Conservation (phyloP, 2,329 filamentous ascomycete genomes). For the Emericellopsis atlantica region DNA sequence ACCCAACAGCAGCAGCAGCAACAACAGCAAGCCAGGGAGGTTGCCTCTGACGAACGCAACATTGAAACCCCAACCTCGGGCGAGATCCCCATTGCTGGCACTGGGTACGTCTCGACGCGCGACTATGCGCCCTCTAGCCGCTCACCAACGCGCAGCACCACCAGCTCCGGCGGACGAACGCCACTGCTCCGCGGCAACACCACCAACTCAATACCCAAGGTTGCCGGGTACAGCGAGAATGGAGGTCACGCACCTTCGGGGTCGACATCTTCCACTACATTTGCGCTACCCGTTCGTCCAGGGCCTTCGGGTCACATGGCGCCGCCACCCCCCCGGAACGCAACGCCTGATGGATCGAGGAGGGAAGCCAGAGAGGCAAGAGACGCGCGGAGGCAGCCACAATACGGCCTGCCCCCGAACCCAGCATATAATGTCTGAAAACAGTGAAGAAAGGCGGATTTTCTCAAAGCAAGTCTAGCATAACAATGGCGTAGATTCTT, state of each 20-base stretch:
- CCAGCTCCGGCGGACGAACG: slow-evolving; percentile 27
- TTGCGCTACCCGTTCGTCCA: slow-evolving; percentile 52
- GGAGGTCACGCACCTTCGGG: slow-evolving; percentile 15
- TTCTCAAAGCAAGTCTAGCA: no score
- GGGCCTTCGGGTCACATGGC: slow-evolving; percentile 46
- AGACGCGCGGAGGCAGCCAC: slow-evolving; percentile 13
- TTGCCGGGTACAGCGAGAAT: slow-evolving; percentile 22
- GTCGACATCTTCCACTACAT: slow-evolving; percentile 22
- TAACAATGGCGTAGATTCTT: neutral
- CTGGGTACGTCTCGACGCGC: slow-evolving; percentile 39
- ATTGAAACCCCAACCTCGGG: slow-evolving; percentile 55
- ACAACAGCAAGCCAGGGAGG: neutral
- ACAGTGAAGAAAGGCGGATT: neutral
- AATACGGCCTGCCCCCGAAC: slow-evolving; percentile 35
- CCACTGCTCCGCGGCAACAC: slow-evolving; percentile 36
- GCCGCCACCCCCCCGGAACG: slow-evolving; percentile 46
- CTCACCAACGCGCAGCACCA: slow-evolving; percentile 38
- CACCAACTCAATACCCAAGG: slow-evolving; percentile 39
- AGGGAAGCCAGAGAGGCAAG: slow-evolving; percentile 10
- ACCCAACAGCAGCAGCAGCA: slow-evolving; percentile 10
- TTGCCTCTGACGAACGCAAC: slow-evolving; percentile 25
- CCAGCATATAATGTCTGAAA: slow-evolving; percentile 18
- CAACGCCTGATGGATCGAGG: slow-evolving; percentile 39
- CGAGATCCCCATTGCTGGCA: slow-evolving; percentile 55
- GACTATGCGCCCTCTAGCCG: slow-evolving; percentile 29